Base-by-base conservation (phyloP, 805 yeast genomes). In the Pichia californica region DNA sequence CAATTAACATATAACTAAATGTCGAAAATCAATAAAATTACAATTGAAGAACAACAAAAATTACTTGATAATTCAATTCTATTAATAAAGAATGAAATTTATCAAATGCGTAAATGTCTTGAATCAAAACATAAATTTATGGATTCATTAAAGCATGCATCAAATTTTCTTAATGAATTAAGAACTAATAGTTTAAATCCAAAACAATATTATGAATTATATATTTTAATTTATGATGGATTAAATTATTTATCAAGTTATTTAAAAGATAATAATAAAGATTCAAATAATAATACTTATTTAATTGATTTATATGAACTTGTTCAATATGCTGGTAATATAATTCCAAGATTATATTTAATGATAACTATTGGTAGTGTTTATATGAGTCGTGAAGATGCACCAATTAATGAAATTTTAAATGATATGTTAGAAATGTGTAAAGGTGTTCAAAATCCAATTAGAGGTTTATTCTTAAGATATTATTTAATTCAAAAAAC, bases 371-470 rank as follows among this genome's bases (percentile, higher is more conserved):
- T 93, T 14, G 99, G 99, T 8, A 79, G 94, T 1, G 88, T 87
- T 3, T 88, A 84, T 66, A 79, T 91, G 82, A 68, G 83, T 7
- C 71, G 81, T 9, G 74, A 81, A 1, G 87, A 80, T 43, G 81
- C 95, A 0, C 95, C 97, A 0, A 73, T 78, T 29, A 77, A 77
- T 55, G 98, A 88, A 51, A 83, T 93, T 40, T 76, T 91, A 79
- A 86, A 84, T 61, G 99, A 93, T 59, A 83, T 93, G 95, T 82
- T 91, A 55, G 99, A 93, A 62, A 93, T 93, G 99, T 83, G 95
- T 51, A 76, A 95, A 32, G 99, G 97, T 14, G 95, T 91, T 2
- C 99, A 93, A 63, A 91, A 88, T 57, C 99, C 99, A 2, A 77
- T 88, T 26, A 71, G 96, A 45, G 99, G 99, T 2, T 67, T 93